Percentiles rank a stretch among this genome's conserved stretches.
phyloP scores from a whole-genome alignment of 192 early-diverging fungal species.

The Gamsiella multidivaricata region DNA sequence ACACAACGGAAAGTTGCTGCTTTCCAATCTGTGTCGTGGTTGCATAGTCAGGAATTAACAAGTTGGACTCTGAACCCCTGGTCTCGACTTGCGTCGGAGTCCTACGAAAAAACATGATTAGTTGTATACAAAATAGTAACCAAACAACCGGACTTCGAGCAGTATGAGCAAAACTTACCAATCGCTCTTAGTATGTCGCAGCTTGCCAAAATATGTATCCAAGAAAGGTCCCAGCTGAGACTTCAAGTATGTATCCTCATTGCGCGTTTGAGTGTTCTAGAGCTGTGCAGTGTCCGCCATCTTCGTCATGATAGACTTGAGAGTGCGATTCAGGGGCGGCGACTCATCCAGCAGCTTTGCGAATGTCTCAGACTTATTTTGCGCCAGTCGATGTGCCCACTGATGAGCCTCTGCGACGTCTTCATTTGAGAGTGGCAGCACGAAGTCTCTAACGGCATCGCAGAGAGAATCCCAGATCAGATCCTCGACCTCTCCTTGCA shows the following conservation, averaged over 20 bases:
- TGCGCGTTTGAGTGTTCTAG: conserved; percentile 15
- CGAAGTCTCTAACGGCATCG: conserved; percentile 9
- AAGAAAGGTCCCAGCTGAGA: conserved; percentile 17
- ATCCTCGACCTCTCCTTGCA: conserved; percentile 29
- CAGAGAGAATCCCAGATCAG: conserved; percentile 17
- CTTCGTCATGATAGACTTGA: conserved; percentile 35
- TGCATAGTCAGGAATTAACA: conserved; percentile 33
- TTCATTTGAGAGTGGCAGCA: conserved; percentile 22
- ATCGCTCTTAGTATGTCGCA: conserved; percentile 29
- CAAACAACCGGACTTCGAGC: conserved; percentile 1
- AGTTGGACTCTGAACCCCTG: conserved; percentile 5
- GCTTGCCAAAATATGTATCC: conserved; percentile 26
- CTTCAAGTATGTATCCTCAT: conserved; percentile 34
- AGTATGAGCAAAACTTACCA: conserved; percentile 19
- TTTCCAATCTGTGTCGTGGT: conserved; percentile 25
- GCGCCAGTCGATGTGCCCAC: conserved; percentile 25
- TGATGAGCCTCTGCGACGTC: conserved; percentile 12
- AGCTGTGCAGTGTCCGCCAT: conserved; percentile 27
- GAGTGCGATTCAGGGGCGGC: conserved; percentile 20
- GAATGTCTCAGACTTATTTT: conserved; percentile 17
- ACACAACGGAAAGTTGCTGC: conserved; percentile 22
- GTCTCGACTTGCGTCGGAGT: conserved; percentile 27
- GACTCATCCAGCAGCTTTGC: conserved; percentile 15
- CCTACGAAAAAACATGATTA: conserved; percentile 13
- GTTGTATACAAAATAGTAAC: background rate